Conservation (phyloP, 352 stramenopile genomes). For the Phytophthora pseudosyringae region DNA sequence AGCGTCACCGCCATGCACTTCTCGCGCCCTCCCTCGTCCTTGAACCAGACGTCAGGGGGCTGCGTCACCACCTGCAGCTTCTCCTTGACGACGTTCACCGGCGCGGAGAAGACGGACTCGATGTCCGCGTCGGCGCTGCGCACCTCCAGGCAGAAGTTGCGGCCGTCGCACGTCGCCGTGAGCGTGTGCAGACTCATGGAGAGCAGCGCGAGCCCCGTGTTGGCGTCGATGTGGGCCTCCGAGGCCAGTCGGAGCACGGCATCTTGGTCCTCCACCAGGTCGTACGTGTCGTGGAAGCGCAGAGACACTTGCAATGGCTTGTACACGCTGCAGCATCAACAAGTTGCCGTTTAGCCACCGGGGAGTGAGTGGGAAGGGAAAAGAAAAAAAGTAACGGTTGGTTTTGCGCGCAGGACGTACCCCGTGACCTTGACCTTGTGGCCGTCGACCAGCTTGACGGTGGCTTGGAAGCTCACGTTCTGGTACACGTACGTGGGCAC, state of each 20-base stretch:
- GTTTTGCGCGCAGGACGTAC: conserved; percentile 30
- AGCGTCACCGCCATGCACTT: conserved; percentile 94
- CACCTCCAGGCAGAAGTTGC: conserved; percentile 76
- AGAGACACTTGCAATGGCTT: conserved; percentile 62
- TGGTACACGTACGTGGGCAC: conserved; percentile 71
- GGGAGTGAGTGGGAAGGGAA: not conserved
- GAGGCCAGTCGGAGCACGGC: conserved; percentile 39
- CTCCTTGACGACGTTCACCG: conserved; percentile 77
- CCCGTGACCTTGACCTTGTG: conserved; percentile 64
- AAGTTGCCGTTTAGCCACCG: conserved; percentile 7
- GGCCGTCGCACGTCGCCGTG: conserved; percentile 62
- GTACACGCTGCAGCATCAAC: conserved; percentile 28
- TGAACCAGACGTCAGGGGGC: conserved; percentile 95
- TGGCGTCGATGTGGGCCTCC: conserved; percentile 38
- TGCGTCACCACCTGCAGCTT: conserved; percentile 81
- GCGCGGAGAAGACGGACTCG: conserved; percentile 69
- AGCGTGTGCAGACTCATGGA: conserved; percentile 56
- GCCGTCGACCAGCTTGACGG: conserved; percentile 67
- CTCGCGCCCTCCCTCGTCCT: conserved; percentile 95
- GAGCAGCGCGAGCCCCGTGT: conserved; percentile 53
- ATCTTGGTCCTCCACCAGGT: conserved; percentile 70
- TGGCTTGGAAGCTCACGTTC: conserved; percentile 60
- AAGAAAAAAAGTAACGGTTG: conserved; percentile 16
- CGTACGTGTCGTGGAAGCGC: conserved; percentile 81
- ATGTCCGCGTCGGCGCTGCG: conserved; percentile 52